Conservation (phyloP, 805 yeast species). For the Suhomyces emberorum region DNA sequence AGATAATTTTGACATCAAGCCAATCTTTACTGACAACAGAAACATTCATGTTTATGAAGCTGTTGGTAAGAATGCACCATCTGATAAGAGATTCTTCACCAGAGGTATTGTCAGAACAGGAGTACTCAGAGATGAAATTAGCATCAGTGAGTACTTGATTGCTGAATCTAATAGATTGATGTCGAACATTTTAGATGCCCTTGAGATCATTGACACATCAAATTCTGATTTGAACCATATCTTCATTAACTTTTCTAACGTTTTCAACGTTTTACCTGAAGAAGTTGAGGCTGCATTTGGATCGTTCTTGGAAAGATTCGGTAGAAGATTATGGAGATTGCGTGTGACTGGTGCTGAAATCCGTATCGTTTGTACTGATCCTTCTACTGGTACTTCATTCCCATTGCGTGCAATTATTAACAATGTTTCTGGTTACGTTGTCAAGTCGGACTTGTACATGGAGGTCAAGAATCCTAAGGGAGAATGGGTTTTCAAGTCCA, state of each 20-base stretch:
- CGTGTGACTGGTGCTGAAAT: constrained; percentile 97
- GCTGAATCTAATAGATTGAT: constrained; percentile 95
- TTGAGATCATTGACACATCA: constrained; percentile 90
- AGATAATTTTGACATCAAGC: constrained; percentile 92
- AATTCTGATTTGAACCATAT: constrained; percentile 96
- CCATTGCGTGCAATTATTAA: constrained; percentile 96
- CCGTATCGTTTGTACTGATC: constrained; percentile 91
- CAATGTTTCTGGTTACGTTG: constrained; percentile 96
- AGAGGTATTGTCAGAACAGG: constrained; percentile 98
- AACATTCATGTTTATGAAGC: constrained; percentile 98
- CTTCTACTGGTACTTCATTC: constrained; percentile 81
- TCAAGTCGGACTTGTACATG: constrained; percentile 89
- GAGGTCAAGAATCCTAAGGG: constrained; percentile 91
- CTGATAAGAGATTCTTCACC: constrained; percentile 93
- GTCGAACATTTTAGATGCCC: constrained; percentile 92
- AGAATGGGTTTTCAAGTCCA: constrained; percentile 95
- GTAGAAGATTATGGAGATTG: constrained; percentile 93
- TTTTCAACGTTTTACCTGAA: constrained; percentile 88
- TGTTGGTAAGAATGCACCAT: constrained; percentile 85
- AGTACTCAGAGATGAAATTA: constrained; percentile 85
- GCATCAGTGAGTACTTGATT: constrained; percentile 89
- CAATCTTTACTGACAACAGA: constrained; percentile 93
- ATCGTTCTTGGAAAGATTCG: constrained; percentile 95
- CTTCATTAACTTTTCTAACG: constrained; percentile 94
- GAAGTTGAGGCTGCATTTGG: constrained; percentile 98